Conservation (phyloP, 495 filamentous ascomycete species). For the Penicillium waksmanii region DNA sequence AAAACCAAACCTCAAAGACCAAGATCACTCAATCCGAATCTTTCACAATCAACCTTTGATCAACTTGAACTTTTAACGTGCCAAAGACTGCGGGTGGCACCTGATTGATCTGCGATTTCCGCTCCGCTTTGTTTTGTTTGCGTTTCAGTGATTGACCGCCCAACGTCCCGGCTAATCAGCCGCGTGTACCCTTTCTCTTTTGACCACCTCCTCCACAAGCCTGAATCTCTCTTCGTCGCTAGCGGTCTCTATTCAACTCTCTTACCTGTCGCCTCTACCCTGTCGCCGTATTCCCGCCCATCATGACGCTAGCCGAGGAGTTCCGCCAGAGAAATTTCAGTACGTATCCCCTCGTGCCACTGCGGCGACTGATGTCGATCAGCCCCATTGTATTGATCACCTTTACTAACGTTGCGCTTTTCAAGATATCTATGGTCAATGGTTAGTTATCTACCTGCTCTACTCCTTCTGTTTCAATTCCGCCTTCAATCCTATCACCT, state of each 20-base stretch:
- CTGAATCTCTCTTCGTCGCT: conserved; percentile 9
- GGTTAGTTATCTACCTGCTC: conserved; percentile 61
- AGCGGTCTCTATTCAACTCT: conserved; percentile 15
- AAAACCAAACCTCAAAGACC: not conserved
- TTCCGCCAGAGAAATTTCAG: conserved; percentile 97
- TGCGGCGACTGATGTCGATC: conserved; percentile 26
- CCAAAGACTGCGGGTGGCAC: not conserved
- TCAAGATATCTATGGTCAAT: conserved; percentile 98
- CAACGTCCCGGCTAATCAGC: conserved; percentile 24
- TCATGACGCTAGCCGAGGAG: conserved; percentile 65
- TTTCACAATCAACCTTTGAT: not conserved
- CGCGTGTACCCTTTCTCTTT: conserved; percentile 29
- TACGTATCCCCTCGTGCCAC: conserved; percentile 52
- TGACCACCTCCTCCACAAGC: conserved; percentile 15
- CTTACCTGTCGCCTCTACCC: conserved; percentile 10
- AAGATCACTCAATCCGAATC: not conserved
- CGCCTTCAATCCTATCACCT: too few relatives aligned
- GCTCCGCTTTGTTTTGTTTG: conserved; percentile 35
- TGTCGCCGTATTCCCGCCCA: conserved; percentile 23
- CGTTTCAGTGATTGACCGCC: conserved; percentile 34
- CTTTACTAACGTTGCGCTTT: conserved; percentile 36
- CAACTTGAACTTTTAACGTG: not conserved
- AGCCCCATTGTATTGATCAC: conserved; percentile 14
- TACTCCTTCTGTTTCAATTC: conserved; percentile 3
- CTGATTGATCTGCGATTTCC: conserved; percentile 12